Evolutionary conservation across 805 yeast genomes (phyloP).

Genomic region (Zygosaccharomyces lentus): DNA sequence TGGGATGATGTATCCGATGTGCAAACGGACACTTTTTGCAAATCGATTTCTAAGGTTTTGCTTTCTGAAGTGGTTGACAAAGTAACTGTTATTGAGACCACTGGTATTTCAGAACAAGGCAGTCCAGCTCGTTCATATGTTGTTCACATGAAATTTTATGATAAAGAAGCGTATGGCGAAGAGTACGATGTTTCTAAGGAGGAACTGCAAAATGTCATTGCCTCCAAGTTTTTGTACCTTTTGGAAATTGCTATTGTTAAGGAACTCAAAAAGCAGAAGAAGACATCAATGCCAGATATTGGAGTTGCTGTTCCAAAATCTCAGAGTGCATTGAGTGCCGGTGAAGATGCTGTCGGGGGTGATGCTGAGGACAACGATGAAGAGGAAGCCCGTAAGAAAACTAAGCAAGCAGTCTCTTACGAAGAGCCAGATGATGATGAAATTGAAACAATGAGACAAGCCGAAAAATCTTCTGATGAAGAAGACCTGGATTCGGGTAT

Average conservation of each 20-base stretch:
- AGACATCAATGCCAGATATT: slow-evolving; percentile 53
- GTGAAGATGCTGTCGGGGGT: slow-evolving; percentile 35
- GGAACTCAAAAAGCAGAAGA: slow-evolving; percentile 77
- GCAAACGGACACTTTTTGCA: slow-evolving; percentile 89
- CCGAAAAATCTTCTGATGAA: slow-evolving; percentile 73
- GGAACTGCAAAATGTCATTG: slow-evolving; percentile 67
- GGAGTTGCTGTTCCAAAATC: slow-evolving; percentile 67
- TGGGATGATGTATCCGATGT: slow-evolving; percentile 73
- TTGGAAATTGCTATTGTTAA: slow-evolving; percentile 71
- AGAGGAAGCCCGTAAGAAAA: slow-evolving; percentile 54
- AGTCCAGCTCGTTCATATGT: slow-evolving; percentile 64
- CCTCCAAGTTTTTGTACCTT: slow-evolving; percentile 57
- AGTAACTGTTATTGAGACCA: slow-evolving; percentile 82
- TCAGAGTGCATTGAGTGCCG: slow-evolving; percentile 42
- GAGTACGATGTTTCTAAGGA: slow-evolving; percentile 86
- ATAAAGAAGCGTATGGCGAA: slow-evolving; percentile 67
- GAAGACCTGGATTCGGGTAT: slow-evolving; percentile 44
- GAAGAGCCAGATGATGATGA: slow-evolving; percentile 97
- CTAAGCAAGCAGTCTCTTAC: slow-evolving; percentile 84
- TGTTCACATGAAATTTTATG: slow-evolving; percentile 71
- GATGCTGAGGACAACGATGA: slow-evolving; percentile 48
- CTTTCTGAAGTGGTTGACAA: slow-evolving; percentile 85
- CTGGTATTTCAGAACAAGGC: slow-evolving; percentile 52
- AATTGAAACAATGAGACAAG: slow-evolving; percentile 80
- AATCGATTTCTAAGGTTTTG: slow-evolving; percentile 76